Evolutionary conservation across 2,329 filamentous ascomycete species (phyloP).

Genomic region (Monosporascus ibericus): DNA sequence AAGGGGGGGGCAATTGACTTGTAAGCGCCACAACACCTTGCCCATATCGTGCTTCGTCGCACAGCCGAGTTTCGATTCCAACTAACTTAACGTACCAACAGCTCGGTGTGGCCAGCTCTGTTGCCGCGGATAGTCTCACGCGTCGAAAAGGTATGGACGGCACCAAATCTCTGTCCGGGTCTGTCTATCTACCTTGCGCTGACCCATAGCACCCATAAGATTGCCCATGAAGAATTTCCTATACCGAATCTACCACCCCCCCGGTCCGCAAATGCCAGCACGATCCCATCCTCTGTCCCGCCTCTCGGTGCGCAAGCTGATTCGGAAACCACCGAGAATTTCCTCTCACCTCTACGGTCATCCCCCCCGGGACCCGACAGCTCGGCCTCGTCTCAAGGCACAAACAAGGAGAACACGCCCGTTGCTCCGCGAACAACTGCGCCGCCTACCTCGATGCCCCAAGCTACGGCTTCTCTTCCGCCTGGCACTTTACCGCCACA

Average conservation of each 20-base stretch:
- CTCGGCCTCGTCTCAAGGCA: constrained; percentile 44
- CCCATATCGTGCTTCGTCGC: not conserved
- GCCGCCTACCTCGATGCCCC: constrained; percentile 26
- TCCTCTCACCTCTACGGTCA: constrained; percentile 39
- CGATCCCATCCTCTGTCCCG: constrained; percentile 23
- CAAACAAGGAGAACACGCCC: constrained; percentile 61
- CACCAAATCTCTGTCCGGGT: constrained; percentile 10
- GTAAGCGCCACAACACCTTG: constrained; percentile 32
- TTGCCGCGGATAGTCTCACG: constrained; percentile 30
- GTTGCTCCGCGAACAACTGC: constrained; percentile 24
- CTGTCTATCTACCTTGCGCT: not conserved
- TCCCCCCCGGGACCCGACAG: constrained; percentile 33
- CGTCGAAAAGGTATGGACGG: constrained; percentile 43
- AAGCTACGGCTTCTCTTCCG: constrained; percentile 26
- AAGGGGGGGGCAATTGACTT: constrained; percentile 47
- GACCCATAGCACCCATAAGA: constrained; percentile 41
- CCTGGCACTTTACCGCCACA: constrained; percentile 54
- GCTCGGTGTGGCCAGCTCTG: constrained; percentile 32
- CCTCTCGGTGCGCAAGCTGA: constrained; percentile 32
- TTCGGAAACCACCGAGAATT: constrained; percentile 31
- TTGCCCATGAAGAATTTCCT: constrained; percentile 68
- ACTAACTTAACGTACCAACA: constrained; percentile 19
- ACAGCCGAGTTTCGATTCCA: constrained; percentile 1
- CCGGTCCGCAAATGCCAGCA: constrained; percentile 10
- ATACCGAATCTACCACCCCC: constrained; percentile 54